These are phyloP conservation scores for Galerina sulciceps DNA, from an alignment of 768 basidiomycete species.

Conservation along the genomic window DNA sequence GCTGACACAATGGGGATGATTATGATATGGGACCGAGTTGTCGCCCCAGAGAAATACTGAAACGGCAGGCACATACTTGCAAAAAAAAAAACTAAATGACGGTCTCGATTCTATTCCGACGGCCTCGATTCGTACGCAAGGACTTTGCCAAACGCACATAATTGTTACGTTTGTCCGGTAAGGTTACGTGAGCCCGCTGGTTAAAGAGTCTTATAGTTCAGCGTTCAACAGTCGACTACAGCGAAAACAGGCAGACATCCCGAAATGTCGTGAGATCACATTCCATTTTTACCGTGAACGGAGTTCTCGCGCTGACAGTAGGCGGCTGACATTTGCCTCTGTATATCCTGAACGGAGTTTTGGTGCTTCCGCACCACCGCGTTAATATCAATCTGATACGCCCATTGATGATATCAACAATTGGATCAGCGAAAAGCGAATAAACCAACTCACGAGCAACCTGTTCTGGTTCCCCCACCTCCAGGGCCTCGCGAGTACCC, in stretches of 20 bases:
- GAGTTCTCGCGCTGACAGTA: conserved; percentile 2
- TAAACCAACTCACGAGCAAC: not conserved
- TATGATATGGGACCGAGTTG: not conserved
- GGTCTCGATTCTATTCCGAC: no score
- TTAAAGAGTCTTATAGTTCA: no score
- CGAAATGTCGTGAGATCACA: no score
- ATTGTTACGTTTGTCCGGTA: no score
- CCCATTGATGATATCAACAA: not conserved
- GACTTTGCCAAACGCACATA: no score
- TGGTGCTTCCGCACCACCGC: not conserved
- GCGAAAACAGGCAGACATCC: no score
- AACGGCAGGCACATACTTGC: not conserved
- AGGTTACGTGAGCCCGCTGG: no score
- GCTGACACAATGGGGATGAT: not conserved
- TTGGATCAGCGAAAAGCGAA: not conserved
- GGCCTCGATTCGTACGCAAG: no score
- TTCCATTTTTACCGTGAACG: no score
- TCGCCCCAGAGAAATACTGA: not conserved
- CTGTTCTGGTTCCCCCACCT: conserved; percentile 38
- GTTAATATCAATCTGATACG: not conserved
- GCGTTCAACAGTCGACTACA: no score
- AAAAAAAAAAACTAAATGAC: no score
- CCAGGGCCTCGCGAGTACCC: conserved; percentile 41
- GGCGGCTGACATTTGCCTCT: not conserved
- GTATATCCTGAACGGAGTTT: no score